Evolutionary conservation across 164 flowering plant genomes (phyloP).

Genomic region (Vitis amurensis): DNA sequence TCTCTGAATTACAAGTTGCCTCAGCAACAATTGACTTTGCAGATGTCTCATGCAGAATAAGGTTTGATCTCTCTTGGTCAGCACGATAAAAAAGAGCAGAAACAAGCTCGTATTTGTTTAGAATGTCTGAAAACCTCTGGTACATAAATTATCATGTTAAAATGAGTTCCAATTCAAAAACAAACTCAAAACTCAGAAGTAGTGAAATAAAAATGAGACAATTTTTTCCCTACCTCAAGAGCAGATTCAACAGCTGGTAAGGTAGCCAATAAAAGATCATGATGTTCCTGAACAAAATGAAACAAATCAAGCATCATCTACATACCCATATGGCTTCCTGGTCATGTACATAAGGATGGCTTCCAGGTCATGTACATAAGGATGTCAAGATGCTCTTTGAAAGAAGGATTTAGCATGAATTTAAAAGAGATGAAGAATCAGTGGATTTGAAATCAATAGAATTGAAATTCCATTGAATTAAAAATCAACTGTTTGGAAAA

Average conservation of each 20-base stretch:
- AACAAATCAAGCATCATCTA: conserved; percentile 10
- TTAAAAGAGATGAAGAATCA: no score
- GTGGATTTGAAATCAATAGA: no score
- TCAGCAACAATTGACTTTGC: conserved; percentile 83
- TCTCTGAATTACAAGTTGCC: conserved; percentile 72
- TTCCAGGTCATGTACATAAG: neutral
- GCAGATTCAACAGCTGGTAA: conserved; percentile 81
- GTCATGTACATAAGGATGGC: neutral
- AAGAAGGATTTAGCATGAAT: no score
- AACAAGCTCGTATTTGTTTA: conserved; percentile 75
- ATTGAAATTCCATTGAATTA: no score
- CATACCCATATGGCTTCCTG: neutral
- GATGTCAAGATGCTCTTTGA: no score
- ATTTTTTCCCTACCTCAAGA: conserved; percentile 64
- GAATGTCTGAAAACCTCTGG: conserved; percentile 73
- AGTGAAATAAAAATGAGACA: neutral
- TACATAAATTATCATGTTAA: conserved; percentile 12
- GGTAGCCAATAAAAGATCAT: conserved; percentile 74
- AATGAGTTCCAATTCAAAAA: conserved; percentile 6
- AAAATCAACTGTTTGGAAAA: no score
- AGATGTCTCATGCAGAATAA: conserved; percentile 70
- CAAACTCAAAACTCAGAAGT: neutral
- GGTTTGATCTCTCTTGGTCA: conserved; percentile 85
- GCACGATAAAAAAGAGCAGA: conserved; percentile 68
- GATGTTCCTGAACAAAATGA: conserved; percentile 72